These are phyloP conservation scores for Kewa caespitosa DNA, from an alignment of 179 eudicot species.

Conservation along the genomic window DNA sequence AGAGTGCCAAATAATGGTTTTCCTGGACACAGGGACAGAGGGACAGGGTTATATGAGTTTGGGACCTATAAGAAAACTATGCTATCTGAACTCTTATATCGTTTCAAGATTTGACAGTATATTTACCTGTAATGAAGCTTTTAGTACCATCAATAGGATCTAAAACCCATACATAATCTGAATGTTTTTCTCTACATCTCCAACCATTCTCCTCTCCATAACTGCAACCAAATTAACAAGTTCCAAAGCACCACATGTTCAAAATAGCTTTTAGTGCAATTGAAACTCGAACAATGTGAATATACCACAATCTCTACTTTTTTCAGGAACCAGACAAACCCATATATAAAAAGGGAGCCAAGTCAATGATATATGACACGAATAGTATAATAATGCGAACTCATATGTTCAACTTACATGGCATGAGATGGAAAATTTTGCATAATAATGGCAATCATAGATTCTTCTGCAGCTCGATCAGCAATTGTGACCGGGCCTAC, in stretches of 20 bases:
- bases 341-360: neutral
- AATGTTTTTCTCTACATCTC: constrained; percentile 73
- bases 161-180: constrained; percentile 94
- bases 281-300: neutral
- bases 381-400: neutral
- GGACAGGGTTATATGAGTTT: constrained; percentile 2
- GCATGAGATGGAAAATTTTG: constrained; percentile 74
- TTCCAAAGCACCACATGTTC: neutral
- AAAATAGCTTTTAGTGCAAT: neutral
- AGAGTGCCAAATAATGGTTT: constrained; percentile 96
- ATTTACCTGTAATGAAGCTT: constrained; percentile 93
- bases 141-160: constrained; percentile 98
- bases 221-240: constrained; percentile 39
- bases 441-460: constrained; percentile 66
- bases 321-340: neutral
- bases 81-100: too few species aligned
- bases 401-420: constrained; percentile 53
- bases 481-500: constrained; percentile 96
- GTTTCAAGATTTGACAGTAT: too few species aligned
- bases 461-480: constrained; percentile 87
- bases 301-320: neutral
- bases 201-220: constrained; percentile 96
- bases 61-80: too few species aligned
- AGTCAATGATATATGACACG: neutral
- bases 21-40: constrained; percentile 45